These are phyloP conservation scores for Stylosanthes scabra DNA, from an alignment of 331 rosid species.

Conservation along the genomic window DNA sequence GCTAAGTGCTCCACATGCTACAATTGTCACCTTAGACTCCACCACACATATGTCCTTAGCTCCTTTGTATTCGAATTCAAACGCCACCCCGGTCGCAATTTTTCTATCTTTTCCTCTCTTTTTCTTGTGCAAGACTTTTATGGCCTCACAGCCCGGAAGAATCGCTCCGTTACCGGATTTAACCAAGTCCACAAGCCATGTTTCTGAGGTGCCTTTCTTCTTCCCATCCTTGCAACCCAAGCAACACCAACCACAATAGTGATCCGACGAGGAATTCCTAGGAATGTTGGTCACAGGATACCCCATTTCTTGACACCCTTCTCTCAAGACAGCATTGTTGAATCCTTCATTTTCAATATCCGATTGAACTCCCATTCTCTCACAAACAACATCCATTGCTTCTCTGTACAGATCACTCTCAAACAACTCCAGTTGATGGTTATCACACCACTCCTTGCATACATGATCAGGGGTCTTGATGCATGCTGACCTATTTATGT, in stretches of 20 bases:
- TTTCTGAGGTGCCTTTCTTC: conserved; percentile 76
- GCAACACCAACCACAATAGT: conserved; percentile 90
- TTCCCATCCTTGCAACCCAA: conserved; percentile 81
- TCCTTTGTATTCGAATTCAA: conserved; percentile 53
- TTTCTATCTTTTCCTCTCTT: conserved; percentile 49
- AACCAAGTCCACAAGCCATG: conserved; percentile 86
- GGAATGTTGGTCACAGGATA: conserved; percentile 65
- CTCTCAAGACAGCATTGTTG: conserved; percentile 70
- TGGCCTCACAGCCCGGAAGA: conserved; percentile 68
- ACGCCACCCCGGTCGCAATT: conserved; percentile 62
- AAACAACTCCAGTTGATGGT: conserved; percentile 55
- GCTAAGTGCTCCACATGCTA: conserved; percentile 81
- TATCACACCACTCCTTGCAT: conserved; percentile 66
- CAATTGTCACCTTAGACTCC: conserved; percentile 77
- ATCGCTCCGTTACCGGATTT: conserved; percentile 77
- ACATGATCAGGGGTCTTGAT: conserved; percentile 71
- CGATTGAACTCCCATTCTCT: conserved; percentile 76
- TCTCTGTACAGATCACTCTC: conserved; percentile 64
- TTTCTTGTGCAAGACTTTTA: conserved; percentile 55
- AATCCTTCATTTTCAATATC: conserved; percentile 72
- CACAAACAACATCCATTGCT: conserved; percentile 71
- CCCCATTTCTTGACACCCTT: conserved; percentile 82
- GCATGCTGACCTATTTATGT: conserved; percentile 52
- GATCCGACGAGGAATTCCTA: conserved; percentile 69
- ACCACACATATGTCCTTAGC: conserved; percentile 63